These are phyloP conservation scores for Penstemon eatonii DNA, from an alignment of 257 asterid genomes.

Conservation along the genomic window DNA sequence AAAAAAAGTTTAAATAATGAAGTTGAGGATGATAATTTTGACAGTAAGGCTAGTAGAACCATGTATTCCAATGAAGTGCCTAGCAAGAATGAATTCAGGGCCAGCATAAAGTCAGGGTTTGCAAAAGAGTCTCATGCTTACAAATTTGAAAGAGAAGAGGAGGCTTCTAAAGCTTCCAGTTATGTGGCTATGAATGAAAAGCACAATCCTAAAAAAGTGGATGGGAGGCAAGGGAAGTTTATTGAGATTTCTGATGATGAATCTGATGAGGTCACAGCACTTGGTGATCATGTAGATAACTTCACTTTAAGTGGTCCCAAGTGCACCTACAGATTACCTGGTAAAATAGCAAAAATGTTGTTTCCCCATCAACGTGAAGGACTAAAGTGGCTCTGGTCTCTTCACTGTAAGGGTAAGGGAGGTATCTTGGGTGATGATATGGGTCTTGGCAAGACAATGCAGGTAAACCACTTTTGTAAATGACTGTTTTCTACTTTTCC, in stretches of 20 bases:
- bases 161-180: conserved; percentile 34
- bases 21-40: conserved; percentile 22
- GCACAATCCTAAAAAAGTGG: conserved; percentile 37
- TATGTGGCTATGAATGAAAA: conserved; percentile 42
- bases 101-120: conserved; percentile 35
- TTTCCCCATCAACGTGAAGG: conserved; percentile 96
- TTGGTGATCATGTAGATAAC: conserved; percentile 45
- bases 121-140: conserved; percentile 32
- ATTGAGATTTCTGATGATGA: conserved; percentile 42
- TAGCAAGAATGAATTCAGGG: conserved; percentile 30
- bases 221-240: conserved; percentile 36
- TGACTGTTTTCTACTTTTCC: conserved; percentile 10
- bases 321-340: conserved; percentile 50
- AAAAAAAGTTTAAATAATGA: conserved; percentile 28
- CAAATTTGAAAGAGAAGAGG: conserved; percentile 38
- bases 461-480: conserved; percentile 47
- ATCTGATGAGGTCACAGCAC: conserved; percentile 38
- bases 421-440: conserved; percentile 95
- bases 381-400: conserved; percentile 95
- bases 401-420: conserved; percentile 86
- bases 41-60: conserved; percentile 29
- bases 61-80: conserved; percentile 31
- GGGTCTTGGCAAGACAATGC: conserved; percentile 99
- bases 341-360: conserved; percentile 69
- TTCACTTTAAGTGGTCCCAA: conserved; percentile 57